A percentile compares a stretch with the other conserved stretches of the same genome.
These are phyloP conservation scores for Graphilbum sp. DNA, from an alignment of 2,329 filamentous ascomycete genomes.

Conservation along the genomic window DNA sequence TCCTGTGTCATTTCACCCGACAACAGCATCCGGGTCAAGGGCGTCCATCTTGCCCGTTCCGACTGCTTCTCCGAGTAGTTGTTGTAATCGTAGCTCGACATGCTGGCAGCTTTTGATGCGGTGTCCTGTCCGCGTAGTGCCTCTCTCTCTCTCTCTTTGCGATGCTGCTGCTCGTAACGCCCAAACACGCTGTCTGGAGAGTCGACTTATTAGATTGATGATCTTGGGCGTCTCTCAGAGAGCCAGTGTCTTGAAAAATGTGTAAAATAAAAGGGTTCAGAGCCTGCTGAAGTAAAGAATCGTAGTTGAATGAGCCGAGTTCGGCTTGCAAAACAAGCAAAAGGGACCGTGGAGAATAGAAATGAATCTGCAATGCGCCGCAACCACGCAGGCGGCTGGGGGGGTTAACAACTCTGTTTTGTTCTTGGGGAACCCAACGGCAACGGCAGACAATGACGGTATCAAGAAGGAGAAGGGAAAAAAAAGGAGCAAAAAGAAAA, in stretches of 20 bases:
- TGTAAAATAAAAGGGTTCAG: constrained; percentile 23
- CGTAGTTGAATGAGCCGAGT: neutral
- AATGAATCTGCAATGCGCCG: neutral
- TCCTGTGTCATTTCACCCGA: constrained; percentile 70
- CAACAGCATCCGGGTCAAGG: constrained; percentile 65
- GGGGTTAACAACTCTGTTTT: neutral
- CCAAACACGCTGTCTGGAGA: too few species aligned
- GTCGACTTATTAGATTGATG: constrained; percentile 1
- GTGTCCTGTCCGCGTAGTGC: too few species aligned
- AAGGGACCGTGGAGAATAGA: neutral
- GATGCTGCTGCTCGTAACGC: neutral
- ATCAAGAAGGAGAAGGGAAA: constrained; percentile 1
- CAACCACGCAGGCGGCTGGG: neutral
- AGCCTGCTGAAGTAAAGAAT: constrained; percentile 34
- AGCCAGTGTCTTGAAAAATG: neutral
- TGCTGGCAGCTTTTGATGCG: constrained; percentile 6
- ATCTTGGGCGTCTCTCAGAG: neutral
- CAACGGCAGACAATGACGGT: neutral
- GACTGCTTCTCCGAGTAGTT: constrained; percentile 23
- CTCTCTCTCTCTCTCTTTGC: constrained; percentile 3
- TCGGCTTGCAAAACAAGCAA: neutral
- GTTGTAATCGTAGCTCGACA: constrained; percentile 18
- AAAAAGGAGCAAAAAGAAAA: constrained; percentile 1
- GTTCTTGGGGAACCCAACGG: neutral
- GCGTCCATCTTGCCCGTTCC: constrained; percentile 69